These are phyloP conservation scores for Heracleum sosnowskyi DNA, from an alignment of 129 eudicot species.

Conservation along the genomic window DNA sequence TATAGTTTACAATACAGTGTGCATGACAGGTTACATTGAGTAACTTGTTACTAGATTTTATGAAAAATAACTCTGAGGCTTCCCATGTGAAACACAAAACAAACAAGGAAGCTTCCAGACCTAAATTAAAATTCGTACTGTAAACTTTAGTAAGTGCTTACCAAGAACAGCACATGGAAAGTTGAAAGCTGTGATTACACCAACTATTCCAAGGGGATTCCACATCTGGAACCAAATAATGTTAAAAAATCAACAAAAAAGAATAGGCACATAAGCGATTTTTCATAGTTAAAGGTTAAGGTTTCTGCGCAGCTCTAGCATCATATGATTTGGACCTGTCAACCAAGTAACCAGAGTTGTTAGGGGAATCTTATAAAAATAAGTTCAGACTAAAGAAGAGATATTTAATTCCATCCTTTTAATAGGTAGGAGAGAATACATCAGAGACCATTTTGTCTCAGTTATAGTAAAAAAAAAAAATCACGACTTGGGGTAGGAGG, in stretches of 20 bases:
- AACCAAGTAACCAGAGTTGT: conserved; percentile 21
- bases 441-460: not conserved
- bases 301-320: conserved; percentile 72
- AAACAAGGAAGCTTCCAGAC: not conserved
- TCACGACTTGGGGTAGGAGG: too few relatives aligned
- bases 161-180: conserved; percentile 99
- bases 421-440: conserved; percentile 2
- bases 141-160: conserved; percentile 30
- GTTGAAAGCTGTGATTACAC: conserved; percentile 97
- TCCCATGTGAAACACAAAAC: too few relatives aligned
- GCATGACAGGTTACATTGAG: not conserved
- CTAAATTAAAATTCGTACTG: not conserved
- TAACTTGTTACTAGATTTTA: not conserved
- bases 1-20: not conserved
- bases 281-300: conserved; percentile 14
- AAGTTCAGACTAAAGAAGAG: not conserved
- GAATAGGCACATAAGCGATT: not conserved
- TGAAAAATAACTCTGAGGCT: not conserved
- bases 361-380: not conserved
- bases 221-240: conserved; percentile 52
- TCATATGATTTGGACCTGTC: conserved; percentile 94
- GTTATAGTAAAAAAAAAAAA: too few relatives aligned
- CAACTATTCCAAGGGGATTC: conserved; percentile 97
- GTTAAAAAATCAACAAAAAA: not conserved
- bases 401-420: not conserved